Percentiles rank a stretch among this genome's conserved stretches.
Conservation (phyloP, 805 yeast genomes). For the Lipomyces kockii region DNA sequence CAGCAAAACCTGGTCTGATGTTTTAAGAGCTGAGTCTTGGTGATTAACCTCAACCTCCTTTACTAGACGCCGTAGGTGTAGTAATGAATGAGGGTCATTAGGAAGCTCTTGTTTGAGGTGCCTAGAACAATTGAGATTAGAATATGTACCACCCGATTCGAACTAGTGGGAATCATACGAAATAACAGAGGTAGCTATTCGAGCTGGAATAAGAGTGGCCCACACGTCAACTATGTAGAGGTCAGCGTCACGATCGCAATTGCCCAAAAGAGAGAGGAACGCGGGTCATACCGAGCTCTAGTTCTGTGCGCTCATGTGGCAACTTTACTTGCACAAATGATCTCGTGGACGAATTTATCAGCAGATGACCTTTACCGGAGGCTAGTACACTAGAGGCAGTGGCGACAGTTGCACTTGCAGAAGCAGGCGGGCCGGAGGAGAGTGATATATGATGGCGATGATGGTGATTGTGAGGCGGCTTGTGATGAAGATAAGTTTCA, state of each 20-base stretch:
- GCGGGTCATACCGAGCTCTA: conserved; percentile 23
- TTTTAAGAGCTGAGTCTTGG: background rate
- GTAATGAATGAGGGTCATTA: conserved; percentile 42
- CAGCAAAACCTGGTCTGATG: conserved; percentile 17
- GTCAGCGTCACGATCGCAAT: background rate
- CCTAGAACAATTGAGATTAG: conserved; percentile 16
- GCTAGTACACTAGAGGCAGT: background rate
- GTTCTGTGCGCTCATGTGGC: conserved; percentile 18
- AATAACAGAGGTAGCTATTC: conserved; percentile 40
- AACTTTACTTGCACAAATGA: conserved; percentile 25
- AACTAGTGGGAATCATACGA: conserved; percentile 31
- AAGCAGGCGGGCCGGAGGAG: background rate
- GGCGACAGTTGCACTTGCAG: background rate
- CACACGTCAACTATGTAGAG: conserved; percentile 41
- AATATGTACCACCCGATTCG: background rate
- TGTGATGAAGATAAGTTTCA: conserved; percentile 21
- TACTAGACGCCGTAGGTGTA: conserved; percentile 47
- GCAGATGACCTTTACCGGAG: background rate
- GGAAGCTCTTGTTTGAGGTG: conserved; percentile 44
- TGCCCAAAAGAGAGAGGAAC: background rate
- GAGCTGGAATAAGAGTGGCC: conserved; percentile 44
- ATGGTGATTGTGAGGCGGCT: conserved; percentile 28
- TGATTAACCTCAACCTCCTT: conserved; percentile 24
- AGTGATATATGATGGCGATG: conserved; percentile 21
- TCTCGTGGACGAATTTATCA: background rate